Conservation (phyloP, 441 rosid genomes). For the Arabidopsis hybrid region DNA sequence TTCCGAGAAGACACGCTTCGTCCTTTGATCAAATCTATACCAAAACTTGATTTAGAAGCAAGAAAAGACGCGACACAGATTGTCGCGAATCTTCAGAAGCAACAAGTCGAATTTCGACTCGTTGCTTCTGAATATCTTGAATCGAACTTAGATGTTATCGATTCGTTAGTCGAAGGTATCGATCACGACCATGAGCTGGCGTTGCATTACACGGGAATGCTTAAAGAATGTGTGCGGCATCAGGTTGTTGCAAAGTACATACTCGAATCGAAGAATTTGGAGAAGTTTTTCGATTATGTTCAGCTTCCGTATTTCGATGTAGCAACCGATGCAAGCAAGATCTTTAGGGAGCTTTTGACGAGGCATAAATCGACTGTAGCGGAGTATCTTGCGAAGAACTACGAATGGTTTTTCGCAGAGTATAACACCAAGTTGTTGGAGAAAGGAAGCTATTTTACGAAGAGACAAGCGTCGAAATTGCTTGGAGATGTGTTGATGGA, state of each 20-base stretch:
- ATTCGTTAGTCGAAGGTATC: slow-evolving; percentile 54
- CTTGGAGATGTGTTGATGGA: slow-evolving; percentile 82
- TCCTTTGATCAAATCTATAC: slow-evolving; percentile 51
- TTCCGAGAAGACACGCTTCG: slow-evolving; percentile 61
- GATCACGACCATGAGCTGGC: slow-evolving; percentile 52
- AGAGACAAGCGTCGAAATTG: slow-evolving; percentile 77
- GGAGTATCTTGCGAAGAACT: slow-evolving; percentile 67
- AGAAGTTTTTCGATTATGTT: slow-evolving; percentile 62
- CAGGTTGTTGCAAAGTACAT: slow-evolving; percentile 69
- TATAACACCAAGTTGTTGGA: slow-evolving; percentile 70
- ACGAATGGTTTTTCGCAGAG: slow-evolving; percentile 80
- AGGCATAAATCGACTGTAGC: slow-evolving; percentile 89
- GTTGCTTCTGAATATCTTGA: slow-evolving; percentile 69
- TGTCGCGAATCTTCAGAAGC: slow-evolving; percentile 69
- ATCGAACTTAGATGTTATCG: slow-evolving; percentile 62
- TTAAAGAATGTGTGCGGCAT: slow-evolving; percentile 75
- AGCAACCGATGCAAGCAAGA: slow-evolving; percentile 77
- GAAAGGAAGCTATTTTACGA: slow-evolving; percentile 73
- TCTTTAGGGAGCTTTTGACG: slow-evolving; percentile 82
- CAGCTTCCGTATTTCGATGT: slow-evolving; percentile 84
- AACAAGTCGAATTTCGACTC: slow-evolving; percentile 54
- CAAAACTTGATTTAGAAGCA: slow-evolving; percentile 56
- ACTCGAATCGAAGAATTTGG: slow-evolving; percentile 64
- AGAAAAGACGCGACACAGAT: slow-evolving; percentile 63
- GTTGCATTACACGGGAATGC: slow-evolving; percentile 61